These are phyloP conservation scores for Podaxis mareebaensis DNA, from an alignment of 768 basidiomycete genomes.

Conservation along the genomic window DNA sequence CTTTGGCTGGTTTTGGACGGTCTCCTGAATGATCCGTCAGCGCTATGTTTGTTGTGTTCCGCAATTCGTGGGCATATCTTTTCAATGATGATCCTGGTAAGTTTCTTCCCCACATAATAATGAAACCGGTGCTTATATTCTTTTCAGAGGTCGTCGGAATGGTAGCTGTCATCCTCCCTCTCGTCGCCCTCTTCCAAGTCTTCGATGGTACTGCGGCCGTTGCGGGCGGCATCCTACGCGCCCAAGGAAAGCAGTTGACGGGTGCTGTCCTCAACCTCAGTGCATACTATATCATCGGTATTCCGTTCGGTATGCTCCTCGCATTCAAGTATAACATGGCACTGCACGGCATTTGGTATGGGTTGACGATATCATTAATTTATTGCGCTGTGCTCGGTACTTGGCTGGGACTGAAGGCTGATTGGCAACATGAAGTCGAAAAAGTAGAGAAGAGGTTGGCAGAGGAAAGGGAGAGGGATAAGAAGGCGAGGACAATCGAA, in stretches of 20 bases:
- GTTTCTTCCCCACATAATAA: slow-evolving; percentile 17
- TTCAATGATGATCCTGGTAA: slow-evolving; percentile 72
- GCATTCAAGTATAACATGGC: slow-evolving; percentile 60
- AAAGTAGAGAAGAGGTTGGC: slow-evolving; percentile 57
- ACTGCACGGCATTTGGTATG: slow-evolving; percentile 83
- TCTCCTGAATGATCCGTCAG: slow-evolving; percentile 32
- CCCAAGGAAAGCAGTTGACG: slow-evolving; percentile 77
- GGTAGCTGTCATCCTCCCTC: slow-evolving; percentile 70
- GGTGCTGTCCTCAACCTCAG: slow-evolving; percentile 81
- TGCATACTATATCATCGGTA: slow-evolving; percentile 81
- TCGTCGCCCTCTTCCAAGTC: slow-evolving; percentile 81
- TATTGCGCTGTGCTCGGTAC: slow-evolving; percentile 58
- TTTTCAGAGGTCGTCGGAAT: slow-evolving; percentile 51
- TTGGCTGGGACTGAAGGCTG: slow-evolving; percentile 51
- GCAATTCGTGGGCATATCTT: slow-evolving; percentile 67
- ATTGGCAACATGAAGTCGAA: slow-evolving; percentile 71
- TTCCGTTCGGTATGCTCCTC: slow-evolving; percentile 81
- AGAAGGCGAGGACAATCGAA: slow-evolving; percentile 1
- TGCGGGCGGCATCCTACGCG: slow-evolving; percentile 76
- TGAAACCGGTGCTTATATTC: slow-evolving; percentile 1
- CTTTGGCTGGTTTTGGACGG: background rate
- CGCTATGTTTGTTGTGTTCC: slow-evolving; percentile 56
- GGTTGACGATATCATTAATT: slow-evolving; percentile 67
- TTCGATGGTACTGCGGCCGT: slow-evolving; percentile 78
- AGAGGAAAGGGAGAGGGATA: slow-evolving; percentile 35